Evolutionary conservation across 2,329 filamentous ascomycete genomes (phyloP), one percentile per base, ranked within the genome.

Genomic region (Phaeoacremonium minimum): DNA sequence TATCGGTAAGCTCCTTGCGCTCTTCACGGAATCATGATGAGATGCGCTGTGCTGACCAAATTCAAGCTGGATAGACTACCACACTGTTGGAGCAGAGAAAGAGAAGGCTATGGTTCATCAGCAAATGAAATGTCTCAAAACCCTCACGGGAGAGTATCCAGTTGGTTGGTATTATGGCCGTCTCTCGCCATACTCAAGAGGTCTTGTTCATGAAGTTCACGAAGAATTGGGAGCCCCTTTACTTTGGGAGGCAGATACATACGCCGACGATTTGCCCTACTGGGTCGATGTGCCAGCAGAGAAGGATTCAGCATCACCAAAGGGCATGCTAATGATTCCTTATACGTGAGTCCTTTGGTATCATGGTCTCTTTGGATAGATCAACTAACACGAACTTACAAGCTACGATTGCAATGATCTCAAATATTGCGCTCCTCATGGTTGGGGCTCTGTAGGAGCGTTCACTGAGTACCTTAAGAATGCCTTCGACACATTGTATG

Each of bases 401-500:
- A 32, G 16, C 32, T 47, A 43, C 31, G 43, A 46, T 32, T 41
- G 40, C 32, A 47, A 43, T 26, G 45, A 47, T 22, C 16, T 47
- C 12, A 47, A 47, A 18, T 45, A 55, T 42, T 48, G 51, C 36
- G 46, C 47, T 7, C 53, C 60, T 26, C 22, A 26, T 2, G 57
- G 64, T 2, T 61, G 60, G 9, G 69, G 69, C 1, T 73, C 70
- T 43, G 55, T 62, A 6, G 64, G 61, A 12, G 64, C 58, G 8
- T 73, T 72, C 48, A 63, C 57, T 37, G 47, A 43, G 46, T 66
- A 75, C 41, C 44, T 75, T 11, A 68, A 70, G 53, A 64, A 64
- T 16, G 66, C 71, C 0, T 75, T 76, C 36, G 71, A 76, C 46
- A 65, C 71, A 14, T 46, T 76, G 20, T 73, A 74, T 41, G 67